A percentile compares a stretch with the other conserved stretches of the same genome.
phyloP scores from a whole-genome alignment of 768 basidiomycete genomes.

The Tulasnella sp. region DNA sequence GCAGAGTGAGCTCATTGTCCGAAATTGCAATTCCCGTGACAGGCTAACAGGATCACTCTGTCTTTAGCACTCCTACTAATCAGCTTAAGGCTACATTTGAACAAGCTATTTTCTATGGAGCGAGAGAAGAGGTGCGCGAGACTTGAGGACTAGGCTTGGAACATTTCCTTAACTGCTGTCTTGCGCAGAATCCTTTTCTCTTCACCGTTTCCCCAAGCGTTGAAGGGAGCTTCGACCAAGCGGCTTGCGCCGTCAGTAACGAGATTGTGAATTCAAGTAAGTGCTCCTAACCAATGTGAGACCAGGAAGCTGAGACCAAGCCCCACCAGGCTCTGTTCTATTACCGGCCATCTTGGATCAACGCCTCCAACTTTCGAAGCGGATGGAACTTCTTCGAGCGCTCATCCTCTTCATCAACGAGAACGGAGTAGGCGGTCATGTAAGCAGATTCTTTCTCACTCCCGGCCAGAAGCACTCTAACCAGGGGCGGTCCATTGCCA shows the following conservation, averaged over 20 bases:
- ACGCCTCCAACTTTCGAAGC: conserved; percentile 11
- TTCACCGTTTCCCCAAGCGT: conserved; percentile 19
- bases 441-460: neutral
- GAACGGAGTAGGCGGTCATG: conserved; percentile 21
- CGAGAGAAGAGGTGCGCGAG: conserved; percentile 17
- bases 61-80: conserved; percentile 25
- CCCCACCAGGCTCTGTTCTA: neutral
- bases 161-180: neutral
- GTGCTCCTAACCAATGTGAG: neutral
- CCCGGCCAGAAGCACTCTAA: neutral
- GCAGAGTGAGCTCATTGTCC: conserved; percentile 16
- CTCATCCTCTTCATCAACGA: conserved; percentile 22
- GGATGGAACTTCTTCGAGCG: conserved; percentile 17
- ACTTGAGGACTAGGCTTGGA: neutral
- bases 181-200: conserved; percentile 28
- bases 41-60: neutral
- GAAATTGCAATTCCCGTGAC: neutral
- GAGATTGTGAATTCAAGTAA: conserved; percentile 26
- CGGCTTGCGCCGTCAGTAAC: conserved; percentile 23
- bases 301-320: neutral
- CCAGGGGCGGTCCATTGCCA: neutral
- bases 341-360: conserved; percentile 14
- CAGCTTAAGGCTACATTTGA: conserved; percentile 27
- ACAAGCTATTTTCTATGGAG: conserved; percentile 29
- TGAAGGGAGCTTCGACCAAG: conserved; percentile 22